Base-by-base conservation (phyloP, 73 alveolate genomes). In the Tetrahymena malaccensis region DNA sequence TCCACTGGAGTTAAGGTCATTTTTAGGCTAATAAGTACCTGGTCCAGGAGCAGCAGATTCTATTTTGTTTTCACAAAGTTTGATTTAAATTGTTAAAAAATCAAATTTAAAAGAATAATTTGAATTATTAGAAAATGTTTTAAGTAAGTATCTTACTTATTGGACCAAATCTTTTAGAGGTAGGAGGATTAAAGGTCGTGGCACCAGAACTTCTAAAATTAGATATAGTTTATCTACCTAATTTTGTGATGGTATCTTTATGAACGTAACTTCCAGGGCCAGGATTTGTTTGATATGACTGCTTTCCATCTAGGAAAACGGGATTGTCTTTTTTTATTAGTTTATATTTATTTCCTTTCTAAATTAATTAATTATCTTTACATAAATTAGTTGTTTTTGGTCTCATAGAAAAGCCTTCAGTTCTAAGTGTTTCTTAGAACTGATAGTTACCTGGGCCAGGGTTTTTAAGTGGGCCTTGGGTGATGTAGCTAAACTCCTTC, bases 191-290 rank as follows among this genome's bases (percentile, higher is more conserved):
- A 11, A 70, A 27, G 17, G 89, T 70, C 10, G 89, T 70, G 0
- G 89, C 89, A 1, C 89, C 89, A 3, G 89, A 70, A 11, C 89
- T 70, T 70, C 37, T 70, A 70, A 70, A 70, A n/a, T 70, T 70
- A 70, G 89, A 70, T n/a, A 70, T 12, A 5, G 89, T 70, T n/a
- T 70, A 70, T 70, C 38, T 70, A 70, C 89, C 89, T n/a, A 27
- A n/a, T 70, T 70, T 89, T 8, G 97, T 85, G 31, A 85, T 57
- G 12, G 95, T 70, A 19, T 93, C 94, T 34, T 89, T 34, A 43
- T 43, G 57, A 16, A 43, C 43, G 55, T 95, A 95, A 25, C 55
- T 8, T 35, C 97, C 97, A 50, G 97, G 97, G 12, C 97, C 97
- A 85, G 97, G 97, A 11, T 94, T 95, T 22, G 50, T 95, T 93